phyloP scores from a whole-genome alignment of 192 early-diverging fungal species.

The Spinellus fusiger region DNA sequence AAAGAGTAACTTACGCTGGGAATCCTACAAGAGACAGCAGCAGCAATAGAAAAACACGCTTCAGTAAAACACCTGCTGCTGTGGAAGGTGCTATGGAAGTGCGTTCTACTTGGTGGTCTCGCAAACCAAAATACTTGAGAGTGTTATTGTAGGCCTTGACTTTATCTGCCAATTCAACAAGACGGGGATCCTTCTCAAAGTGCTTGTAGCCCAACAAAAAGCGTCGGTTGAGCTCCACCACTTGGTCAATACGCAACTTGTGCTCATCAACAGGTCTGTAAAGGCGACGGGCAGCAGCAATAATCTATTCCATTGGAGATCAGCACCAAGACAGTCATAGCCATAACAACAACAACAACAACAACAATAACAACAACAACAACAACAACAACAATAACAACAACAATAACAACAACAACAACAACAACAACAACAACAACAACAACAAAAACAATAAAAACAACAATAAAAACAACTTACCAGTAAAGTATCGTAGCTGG shows the following conservation, averaged over 20 bases:
- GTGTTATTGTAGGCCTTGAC: slow-evolving; percentile 81
- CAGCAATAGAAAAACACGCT: slow-evolving; percentile 60
- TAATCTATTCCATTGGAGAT: slow-evolving; percentile 41
- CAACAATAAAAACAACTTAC: slow-evolving; percentile 39
- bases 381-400: no score
- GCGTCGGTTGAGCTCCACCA: slow-evolving; percentile 84
- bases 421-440: no score
- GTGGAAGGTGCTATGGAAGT: slow-evolving; percentile 59
- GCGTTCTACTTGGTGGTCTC: slow-evolving; percentile 90
- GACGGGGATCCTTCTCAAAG: slow-evolving; percentile 73
- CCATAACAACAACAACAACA: no score
- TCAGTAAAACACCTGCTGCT: slow-evolving; percentile 61
- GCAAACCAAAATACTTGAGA: slow-evolving; percentile 84
- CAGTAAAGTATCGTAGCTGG: slow-evolving; percentile 87
- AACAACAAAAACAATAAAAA: no score
- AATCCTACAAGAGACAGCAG: slow-evolving; percentile 72
- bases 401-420: no score
- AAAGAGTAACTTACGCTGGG: slow-evolving; percentile 77
- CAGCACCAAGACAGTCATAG: no score
- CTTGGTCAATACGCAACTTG: slow-evolving; percentile 76
- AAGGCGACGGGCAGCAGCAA: slow-evolving; percentile 85
- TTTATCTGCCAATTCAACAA: slow-evolving; percentile 62
- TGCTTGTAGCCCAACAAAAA: slow-evolving; percentile 76
- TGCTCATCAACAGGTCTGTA: slow-evolving; percentile 76
- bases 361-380: no score